Conservation (phyloP, 202 grass and related monocot species). For the Panicum virgatum region DNA sequence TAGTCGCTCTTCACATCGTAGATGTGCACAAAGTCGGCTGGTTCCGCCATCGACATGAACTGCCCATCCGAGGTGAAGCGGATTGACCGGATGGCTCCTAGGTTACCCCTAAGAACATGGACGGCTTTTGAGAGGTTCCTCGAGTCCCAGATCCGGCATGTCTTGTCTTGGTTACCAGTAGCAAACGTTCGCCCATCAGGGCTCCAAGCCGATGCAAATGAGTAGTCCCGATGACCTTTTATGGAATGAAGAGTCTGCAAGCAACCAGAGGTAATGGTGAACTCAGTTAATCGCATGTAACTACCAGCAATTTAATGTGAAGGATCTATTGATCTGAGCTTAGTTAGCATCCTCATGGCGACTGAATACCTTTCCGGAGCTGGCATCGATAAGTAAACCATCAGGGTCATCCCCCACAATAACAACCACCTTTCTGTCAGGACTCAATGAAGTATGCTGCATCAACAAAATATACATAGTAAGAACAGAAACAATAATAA, state of each 20-base stretch:
- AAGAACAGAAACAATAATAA: conserved; percentile 15
- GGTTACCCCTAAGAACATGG: conserved; percentile 74
- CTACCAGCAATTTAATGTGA: neutral
- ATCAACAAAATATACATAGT: conserved; percentile 34
- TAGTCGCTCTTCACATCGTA: conserved; percentile 69
- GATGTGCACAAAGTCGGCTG: conserved; percentile 83
- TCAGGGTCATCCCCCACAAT: conserved; percentile 79
- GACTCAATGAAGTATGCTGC: conserved; percentile 85
- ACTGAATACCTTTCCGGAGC: conserved; percentile 73
- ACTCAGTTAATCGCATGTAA: neutral
- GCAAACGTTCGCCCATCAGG: conserved; percentile 78
- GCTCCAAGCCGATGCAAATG: conserved; percentile 88
- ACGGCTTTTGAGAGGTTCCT: conserved; percentile 74
- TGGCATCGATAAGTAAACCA: conserved; percentile 79
- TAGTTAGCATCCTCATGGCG: conserved; percentile 13
- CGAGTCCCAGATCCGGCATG: conserved; percentile 79
- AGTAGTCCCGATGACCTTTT: conserved; percentile 73
- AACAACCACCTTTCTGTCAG: conserved; percentile 76
- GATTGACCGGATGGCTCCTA: conserved; percentile 82
- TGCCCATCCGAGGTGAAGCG: conserved; percentile 79
- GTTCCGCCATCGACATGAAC: conserved; percentile 92
- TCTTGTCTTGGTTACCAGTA: conserved; percentile 97
- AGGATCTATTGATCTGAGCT: neutral
- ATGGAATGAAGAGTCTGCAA: conserved; percentile 62
- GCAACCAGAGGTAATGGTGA: conserved; percentile 31